Conservation (phyloP, 768 basidiomycete genomes). For the Collybia sordida region DNA sequence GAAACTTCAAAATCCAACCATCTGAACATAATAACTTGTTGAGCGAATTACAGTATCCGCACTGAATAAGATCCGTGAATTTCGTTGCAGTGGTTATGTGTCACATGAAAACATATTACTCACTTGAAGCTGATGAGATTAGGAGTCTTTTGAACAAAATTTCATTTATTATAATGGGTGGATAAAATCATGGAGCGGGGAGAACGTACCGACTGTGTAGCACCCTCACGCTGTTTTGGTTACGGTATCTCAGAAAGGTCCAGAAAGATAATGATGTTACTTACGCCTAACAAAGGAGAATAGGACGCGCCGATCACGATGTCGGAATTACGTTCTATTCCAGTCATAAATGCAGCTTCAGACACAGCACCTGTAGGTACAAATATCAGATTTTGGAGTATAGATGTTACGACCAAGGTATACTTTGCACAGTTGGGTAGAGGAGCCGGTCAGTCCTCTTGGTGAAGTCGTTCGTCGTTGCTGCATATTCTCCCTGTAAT, state of each 20-base stretch:
- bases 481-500: conserved; percentile 58
- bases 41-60: conserved; percentile 56
- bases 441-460: conserved; percentile 46
- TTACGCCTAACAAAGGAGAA: conserved; percentile 54
- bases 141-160: too few relatives aligned
- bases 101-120: too few relatives aligned
- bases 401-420: background rate
- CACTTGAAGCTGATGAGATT: conserved; percentile 64
- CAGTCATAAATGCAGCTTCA: conserved; percentile 72
- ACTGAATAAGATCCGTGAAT: conserved; percentile 23
- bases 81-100: background rate
- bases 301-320: conserved; percentile 58
- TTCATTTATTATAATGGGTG: background rate
- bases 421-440: conserved; percentile 58
- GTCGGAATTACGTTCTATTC: conserved; percentile 51
- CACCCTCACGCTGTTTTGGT: conserved; percentile 29
- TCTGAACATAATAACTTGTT: conserved; percentile 62
- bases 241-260: too few relatives aligned
- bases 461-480: conserved; percentile 51
- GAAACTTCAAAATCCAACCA: conserved; percentile 35
- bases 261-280: too few relatives aligned
- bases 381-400: background rate
- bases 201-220: background rate
- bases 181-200: too few relatives aligned
- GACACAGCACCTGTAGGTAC: conserved; percentile 44